phyloP scores from a whole-genome alignment of 2,329 filamentous ascomycete genomes.

The Pseudopyricularia javanii region DNA sequence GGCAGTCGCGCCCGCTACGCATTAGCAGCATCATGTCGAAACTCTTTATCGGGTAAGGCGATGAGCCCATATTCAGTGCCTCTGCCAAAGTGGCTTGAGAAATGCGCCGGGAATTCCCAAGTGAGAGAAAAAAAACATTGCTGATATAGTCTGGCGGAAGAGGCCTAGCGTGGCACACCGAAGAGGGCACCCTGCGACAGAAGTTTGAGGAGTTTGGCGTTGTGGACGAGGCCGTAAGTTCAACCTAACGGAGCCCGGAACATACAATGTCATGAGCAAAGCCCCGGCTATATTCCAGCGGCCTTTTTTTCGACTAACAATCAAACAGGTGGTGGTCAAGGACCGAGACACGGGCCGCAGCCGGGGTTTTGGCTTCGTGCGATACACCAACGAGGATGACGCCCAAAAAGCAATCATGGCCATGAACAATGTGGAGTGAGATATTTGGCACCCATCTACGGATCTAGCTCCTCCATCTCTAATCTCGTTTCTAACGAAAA shows the following conservation, averaged over 20 bases:
- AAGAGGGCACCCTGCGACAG: conserved; percentile 71
- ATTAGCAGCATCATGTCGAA: conserved; percentile 58
- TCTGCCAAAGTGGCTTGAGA: not conserved
- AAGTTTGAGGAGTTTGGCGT: conserved; percentile 89
- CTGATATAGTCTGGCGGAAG: conserved; percentile 30
- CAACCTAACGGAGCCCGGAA: not conserved
- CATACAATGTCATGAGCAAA: not conserved
- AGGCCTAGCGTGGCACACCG: conserved; percentile 97
- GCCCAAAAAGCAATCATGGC: conserved; percentile 63
- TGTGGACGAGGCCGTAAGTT: conserved; percentile 85
- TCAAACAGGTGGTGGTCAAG: conserved; percentile 77
- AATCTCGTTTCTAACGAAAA: too few species aligned
- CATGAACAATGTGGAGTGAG: conserved; percentile 89
- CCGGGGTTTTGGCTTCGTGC: conserved; percentile 94
- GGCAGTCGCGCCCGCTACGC: not conserved
- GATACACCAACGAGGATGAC: conserved; percentile 66
- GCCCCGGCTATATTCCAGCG: not conserved
- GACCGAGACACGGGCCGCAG: conserved; percentile 94
- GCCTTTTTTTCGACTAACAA: not conserved
- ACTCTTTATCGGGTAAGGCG: conserved; percentile 79
- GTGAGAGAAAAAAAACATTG: not conserved
- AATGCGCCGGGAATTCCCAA: not conserved
- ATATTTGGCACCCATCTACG: conserved; percentile 3
- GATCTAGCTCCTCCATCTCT: not conserved
- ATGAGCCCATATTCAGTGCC: not conserved